These are phyloP conservation scores for Dictyostelium discoideum DNA, from an alignment of 78 protist species.

Conservation along the genomic window dicty_2.7 NC_007089.4:2230001-2230500, in stretches of 20 bases:
- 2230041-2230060: neutral
- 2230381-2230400: slow-evolving; percentile 66
- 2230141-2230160: slow-evolving; percentile 66
- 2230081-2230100: slow-evolving; percentile 7
- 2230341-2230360: slow-evolving; percentile 45
- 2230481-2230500: slow-evolving; percentile 52
- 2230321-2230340: slow-evolving; percentile 48
- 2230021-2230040: neutral
- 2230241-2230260: neutral
- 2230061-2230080: neutral
- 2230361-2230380: slow-evolving; percentile 79
- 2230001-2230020: neutral
- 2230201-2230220: slow-evolving; percentile 25
- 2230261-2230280: neutral
- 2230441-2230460: neutral
- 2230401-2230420: slow-evolving; percentile 65
- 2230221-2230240: neutral
- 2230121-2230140: slow-evolving; percentile 61
- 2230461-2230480: slow-evolving; percentile 55
- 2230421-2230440: slow-evolving; percentile 65
- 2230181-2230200: slow-evolving; percentile 58
- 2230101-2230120: slow-evolving; percentile 61
- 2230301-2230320: slow-evolving; percentile 56
- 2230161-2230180: slow-evolving; percentile 38
- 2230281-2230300: neutral